Conservation (phyloP, 164 flowering plant genomes). For the Nelumbo lutea region DNA sequence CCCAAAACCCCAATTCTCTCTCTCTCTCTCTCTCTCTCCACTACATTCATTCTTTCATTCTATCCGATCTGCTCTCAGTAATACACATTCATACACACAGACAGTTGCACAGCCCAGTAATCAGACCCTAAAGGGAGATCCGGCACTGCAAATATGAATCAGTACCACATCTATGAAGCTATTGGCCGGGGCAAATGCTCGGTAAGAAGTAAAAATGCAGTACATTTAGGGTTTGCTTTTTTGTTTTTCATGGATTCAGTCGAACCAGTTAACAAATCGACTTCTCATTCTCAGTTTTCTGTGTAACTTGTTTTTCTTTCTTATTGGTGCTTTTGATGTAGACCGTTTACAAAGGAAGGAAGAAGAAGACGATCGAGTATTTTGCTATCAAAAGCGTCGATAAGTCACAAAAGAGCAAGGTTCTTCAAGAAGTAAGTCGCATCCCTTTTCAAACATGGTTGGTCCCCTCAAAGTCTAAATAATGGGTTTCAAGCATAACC, state of each 20-base stretch:
- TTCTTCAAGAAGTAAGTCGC: slow-evolving; percentile 78
- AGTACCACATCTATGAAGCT: slow-evolving; percentile 82
- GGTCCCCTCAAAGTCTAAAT: background rate
- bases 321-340: slow-evolving; percentile 10
- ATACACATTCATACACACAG: background rate
- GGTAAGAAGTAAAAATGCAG: slow-evolving; percentile 28
- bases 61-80: background rate
- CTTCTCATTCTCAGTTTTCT: background rate
- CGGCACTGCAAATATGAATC: slow-evolving; percentile 42
- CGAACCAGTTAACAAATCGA: background rate
- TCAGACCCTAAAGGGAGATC: background rate
- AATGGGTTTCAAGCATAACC: too few species aligned
- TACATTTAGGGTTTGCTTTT: background rate
- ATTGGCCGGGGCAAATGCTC: slow-evolving; percentile 86
- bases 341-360: slow-evolving; percentile 94
- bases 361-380: slow-evolving; percentile 97
- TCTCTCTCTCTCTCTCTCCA: background rate
- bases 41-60: background rate
- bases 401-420: slow-evolving; percentile 81
- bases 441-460: background rate
- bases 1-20: background rate
- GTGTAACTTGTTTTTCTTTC: background rate
- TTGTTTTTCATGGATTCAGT: background rate
- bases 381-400: slow-evolving; percentile 91
- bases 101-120: background rate